Evolutionary conservation across 495 filamentous ascomycete genomes (phyloP).

Genomic region (Hamigera avellanea): DNA sequence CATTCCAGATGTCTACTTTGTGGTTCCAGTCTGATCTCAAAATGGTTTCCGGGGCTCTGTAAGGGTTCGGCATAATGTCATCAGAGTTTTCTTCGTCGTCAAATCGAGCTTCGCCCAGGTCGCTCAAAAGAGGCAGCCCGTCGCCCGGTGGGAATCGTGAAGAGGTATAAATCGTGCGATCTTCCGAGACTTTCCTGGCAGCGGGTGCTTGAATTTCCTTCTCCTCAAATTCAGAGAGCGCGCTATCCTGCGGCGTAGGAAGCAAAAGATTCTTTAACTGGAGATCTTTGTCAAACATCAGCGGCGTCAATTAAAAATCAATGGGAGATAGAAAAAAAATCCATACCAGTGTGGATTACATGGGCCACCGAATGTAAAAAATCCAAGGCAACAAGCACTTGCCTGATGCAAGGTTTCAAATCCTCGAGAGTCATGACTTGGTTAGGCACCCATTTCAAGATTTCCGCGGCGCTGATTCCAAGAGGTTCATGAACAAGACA

Average conservation of each 20-base stretch:
- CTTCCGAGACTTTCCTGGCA: slow-evolving; percentile 11
- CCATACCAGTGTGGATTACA: slow-evolving; percentile 31
- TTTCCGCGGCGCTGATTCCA: slow-evolving; percentile 3
- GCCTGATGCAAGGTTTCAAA: slow-evolving; percentile 10
- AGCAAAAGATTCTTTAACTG: slow-evolving; percentile 12
- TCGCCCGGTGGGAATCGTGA: slow-evolving; percentile 1
- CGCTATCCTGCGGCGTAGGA: slow-evolving; percentile 1
- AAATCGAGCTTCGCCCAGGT: slow-evolving; percentile 15
- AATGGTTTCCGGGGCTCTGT: slow-evolving; percentile 27
- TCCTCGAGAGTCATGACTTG: slow-evolving; percentile 6
- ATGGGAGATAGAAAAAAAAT: not conserved
- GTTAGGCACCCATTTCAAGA: slow-evolving; percentile 4
- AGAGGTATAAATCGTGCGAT: slow-evolving; percentile 11
- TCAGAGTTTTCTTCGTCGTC: slow-evolving; percentile 3
- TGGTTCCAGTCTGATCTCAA: slow-evolving; percentile 21
- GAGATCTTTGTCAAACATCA: slow-evolving; percentile 3
- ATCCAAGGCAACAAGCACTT: slow-evolving; percentile 22
- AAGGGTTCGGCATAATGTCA: slow-evolving; percentile 23
- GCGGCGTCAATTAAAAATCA: not conserved
- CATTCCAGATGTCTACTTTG: slow-evolving; percentile 26
- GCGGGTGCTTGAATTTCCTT: slow-evolving; percentile 4
- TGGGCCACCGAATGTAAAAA: slow-evolving; percentile 25
- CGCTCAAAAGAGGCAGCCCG: slow-evolving; percentile 14
- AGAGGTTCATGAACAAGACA: slow-evolving; percentile 22
- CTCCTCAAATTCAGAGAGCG: slow-evolving; percentile 9